A percentile compares a stretch with the other conserved stretches of the same genome.
Conservation (phyloP, 2,329 filamentous ascomycete species). For the Fonsecaea pedrosoi region DNA sequence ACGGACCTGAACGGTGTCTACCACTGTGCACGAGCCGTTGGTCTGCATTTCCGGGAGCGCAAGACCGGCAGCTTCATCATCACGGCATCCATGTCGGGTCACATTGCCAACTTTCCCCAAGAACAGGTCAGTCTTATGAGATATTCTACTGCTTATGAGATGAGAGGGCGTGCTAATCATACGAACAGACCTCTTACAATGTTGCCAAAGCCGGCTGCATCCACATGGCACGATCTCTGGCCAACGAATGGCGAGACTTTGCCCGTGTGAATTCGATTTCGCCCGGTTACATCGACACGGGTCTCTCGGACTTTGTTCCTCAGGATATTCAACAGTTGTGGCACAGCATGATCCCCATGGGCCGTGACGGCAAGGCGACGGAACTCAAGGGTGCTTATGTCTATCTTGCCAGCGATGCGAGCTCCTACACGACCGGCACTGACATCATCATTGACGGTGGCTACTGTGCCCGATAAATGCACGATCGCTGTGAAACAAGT, state of each 20-base stretch:
- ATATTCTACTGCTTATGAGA: slow-evolving; percentile 40
- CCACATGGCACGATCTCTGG: slow-evolving; percentile 67
- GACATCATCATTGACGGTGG: slow-evolving; percentile 59
- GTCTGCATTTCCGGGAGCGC: slow-evolving; percentile 74
- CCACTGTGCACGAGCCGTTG: slow-evolving; percentile 88
- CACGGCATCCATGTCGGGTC: slow-evolving; percentile 67
- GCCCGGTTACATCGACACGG: slow-evolving; percentile 72
- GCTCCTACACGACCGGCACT: slow-evolving; percentile 57
- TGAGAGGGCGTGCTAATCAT: neutral
- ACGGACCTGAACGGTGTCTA: slow-evolving; percentile 87
- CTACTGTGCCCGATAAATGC: slow-evolving; percentile 52
- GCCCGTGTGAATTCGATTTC: slow-evolving; percentile 72
- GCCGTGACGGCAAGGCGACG: slow-evolving; percentile 67
- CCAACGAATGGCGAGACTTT: slow-evolving; percentile 74
- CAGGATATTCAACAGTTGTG: slow-evolving; percentile 64
- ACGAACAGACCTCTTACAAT: slow-evolving; percentile 62
- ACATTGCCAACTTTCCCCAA: slow-evolving; percentile 65
- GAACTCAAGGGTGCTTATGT: slow-evolving; percentile 68
- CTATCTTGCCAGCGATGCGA: slow-evolving; percentile 57
- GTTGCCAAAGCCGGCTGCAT: slow-evolving; percentile 72
- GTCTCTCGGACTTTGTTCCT: slow-evolving; percentile 67
- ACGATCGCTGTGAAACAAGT: neutral
- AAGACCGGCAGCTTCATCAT: slow-evolving; percentile 70
- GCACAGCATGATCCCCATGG: slow-evolving; percentile 66
- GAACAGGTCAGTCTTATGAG: slow-evolving; percentile 56